Evolutionary conservation across 345 rosid genomes (phyloP).

Genomic region (Citrus trifoliata): DNA sequence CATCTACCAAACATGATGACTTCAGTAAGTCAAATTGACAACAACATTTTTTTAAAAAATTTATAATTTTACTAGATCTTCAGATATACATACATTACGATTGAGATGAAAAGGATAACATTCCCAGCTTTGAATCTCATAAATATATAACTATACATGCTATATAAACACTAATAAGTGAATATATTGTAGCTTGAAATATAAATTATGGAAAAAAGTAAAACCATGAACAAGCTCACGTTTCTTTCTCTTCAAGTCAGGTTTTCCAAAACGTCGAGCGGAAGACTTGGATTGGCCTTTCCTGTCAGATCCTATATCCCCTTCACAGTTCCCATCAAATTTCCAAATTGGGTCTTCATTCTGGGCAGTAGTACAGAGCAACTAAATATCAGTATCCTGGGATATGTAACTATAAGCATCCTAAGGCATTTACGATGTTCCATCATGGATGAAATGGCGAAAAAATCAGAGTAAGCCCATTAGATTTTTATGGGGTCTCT

Average conservation of each 20-base stretch:
- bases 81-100: not conserved
- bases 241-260: slow-evolving; percentile 34
- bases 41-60: not conserved
- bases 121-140: not conserved
- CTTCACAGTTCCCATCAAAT: slow-evolving; percentile 21
- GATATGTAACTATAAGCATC: not conserved
- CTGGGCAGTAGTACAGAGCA: slow-evolving; percentile 22
- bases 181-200: not conserved
- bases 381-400: not conserved
- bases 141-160: not conserved
- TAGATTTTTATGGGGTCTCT: not conserved
- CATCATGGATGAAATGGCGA: not conserved
- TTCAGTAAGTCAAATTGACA: not conserved
- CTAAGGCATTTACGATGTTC: not conserved
- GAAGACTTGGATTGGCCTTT: slow-evolving; percentile 26
- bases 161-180: not conserved
- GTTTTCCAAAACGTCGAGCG: slow-evolving; percentile 29
- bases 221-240: slow-evolving; percentile 29
- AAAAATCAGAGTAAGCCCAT: not conserved
- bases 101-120: not conserved
- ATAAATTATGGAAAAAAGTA: not conserved
- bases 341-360: slow-evolving; percentile 33
- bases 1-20: not conserved
- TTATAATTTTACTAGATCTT: not conserved
- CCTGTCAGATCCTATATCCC: slow-evolving; percentile 13